Evolutionary conservation across 805 yeast genomes (phyloP).

Genomic region (Candida palmyrensis): DNA sequence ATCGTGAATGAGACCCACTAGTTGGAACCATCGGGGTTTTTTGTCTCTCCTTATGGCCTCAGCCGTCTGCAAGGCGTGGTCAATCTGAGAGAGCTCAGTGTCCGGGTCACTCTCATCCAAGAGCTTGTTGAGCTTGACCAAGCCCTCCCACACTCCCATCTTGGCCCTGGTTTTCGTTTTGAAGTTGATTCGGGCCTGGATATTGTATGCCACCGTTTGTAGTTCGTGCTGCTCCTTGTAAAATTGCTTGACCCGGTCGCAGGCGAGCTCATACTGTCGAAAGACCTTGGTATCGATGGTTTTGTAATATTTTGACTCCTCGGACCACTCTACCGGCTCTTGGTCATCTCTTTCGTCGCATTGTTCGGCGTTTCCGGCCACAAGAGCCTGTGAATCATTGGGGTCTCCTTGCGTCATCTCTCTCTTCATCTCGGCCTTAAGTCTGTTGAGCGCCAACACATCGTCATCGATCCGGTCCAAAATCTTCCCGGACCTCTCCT

Average conservation of each 20-base stretch:
- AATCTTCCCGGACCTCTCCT: slow-evolving; percentile 4
- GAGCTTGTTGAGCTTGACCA: slow-evolving; percentile 53
- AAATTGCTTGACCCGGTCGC: slow-evolving; percentile 61
- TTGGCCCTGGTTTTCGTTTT: slow-evolving; percentile 61
- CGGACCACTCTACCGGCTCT: slow-evolving; percentile 17
- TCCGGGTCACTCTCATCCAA: slow-evolving; percentile 74
- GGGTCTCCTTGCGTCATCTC: slow-evolving; percentile 2
- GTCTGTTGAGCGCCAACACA: slow-evolving; percentile 17
- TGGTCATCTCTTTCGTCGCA: neutral
- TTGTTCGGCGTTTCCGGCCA: neutral
- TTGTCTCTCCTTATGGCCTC: slow-evolving; percentile 66
- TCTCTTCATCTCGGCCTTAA: slow-evolving; percentile 12
- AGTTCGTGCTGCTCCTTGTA: slow-evolving; percentile 64
- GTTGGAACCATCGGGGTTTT: slow-evolving; percentile 72
- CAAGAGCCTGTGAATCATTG: slow-evolving; percentile 5
- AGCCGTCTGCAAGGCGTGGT: slow-evolving; percentile 72
- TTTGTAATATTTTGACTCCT: slow-evolving; percentile 24
- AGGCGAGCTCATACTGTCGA: slow-evolving; percentile 64
- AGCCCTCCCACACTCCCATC: slow-evolving; percentile 71
- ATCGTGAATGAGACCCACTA: slow-evolving; percentile 69
- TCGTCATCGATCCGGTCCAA: slow-evolving; percentile 26
- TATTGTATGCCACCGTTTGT: slow-evolving; percentile 68
- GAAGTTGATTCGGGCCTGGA: slow-evolving; percentile 67
- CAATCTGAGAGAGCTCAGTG: slow-evolving; percentile 68
- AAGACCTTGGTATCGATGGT: slow-evolving; percentile 39